Evolutionary conservation across 2,329 filamentous ascomycete species (phyloP), one percentile per base, ranked within the genome.

Genomic region (Pseudopyrenochaeta lycopersici): DNA sequence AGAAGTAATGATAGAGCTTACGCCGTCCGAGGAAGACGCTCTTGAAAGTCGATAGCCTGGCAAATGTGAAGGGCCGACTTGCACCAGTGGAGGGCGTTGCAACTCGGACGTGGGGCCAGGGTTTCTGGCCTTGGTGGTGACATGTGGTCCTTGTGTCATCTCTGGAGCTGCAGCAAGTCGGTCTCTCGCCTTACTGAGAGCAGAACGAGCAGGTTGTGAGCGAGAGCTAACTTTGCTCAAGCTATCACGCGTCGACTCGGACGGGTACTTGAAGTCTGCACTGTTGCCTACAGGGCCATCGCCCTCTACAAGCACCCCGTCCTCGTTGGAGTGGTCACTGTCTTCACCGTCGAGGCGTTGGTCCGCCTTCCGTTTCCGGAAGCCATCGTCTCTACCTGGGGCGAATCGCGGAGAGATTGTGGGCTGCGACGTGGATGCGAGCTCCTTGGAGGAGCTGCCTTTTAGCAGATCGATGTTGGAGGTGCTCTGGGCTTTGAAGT

Each of bases 61-160:
- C n/a, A 82, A 62, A 60, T 82, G 80, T 18, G 80, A 82, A 40
- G 75, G 70, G 17, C 78, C 78, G 18, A 81, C 72, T 23, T 77
- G 73, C 6, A 77, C 63, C 60, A 81, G 64, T 9, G 77, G 75
- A 10, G 79, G 75, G 12, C 75, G 71, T 47, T 71, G 69, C n/a
- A 72, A 59, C 43, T 71, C 66, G 12, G 66, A 66, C 1, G 69
- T 63, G 18, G 64, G 49, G 6, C 67, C 60, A 38, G 69, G 61
- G 14, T 64, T 59, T 39, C 69, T 68, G 11, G 66, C 52, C 40
- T 46, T 69, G 43, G 58, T 49, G 4, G 60, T 60, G 27, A 62
- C 33, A 41, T 58, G 69, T 7, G 59, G 63, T 5, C 56, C 51
- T 46, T 70, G 65, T 7, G 56, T 63, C 1, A 55, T 47, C 36